phyloP scores from a whole-genome alignment of 208 protist species.

The Acanthamoeba culbertsoni region DNA sequence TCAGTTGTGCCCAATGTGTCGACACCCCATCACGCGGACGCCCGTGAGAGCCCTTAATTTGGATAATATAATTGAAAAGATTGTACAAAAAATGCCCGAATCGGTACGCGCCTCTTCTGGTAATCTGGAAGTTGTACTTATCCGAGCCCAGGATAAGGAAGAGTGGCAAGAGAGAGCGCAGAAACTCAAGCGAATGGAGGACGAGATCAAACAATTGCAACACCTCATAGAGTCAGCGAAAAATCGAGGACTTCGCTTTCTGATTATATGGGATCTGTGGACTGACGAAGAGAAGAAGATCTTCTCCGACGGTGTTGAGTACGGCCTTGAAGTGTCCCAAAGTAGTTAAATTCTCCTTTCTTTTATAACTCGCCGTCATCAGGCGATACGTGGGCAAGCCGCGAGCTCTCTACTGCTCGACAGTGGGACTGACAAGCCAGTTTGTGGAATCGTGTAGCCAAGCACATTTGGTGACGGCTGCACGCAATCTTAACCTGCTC shows the following conservation, averaged over 20 bases:
- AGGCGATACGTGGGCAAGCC: not conserved
- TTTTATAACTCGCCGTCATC: not conserved
- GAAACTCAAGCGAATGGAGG: not conserved
- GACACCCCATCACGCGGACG: not conserved
- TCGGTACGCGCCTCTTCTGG: not conserved
- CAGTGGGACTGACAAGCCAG: not conserved
- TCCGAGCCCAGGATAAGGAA: not conserved
- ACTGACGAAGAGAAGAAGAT: slow-evolving; percentile 4
- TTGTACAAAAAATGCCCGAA: slow-evolving; percentile 21
- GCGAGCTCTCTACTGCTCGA: not conserved
- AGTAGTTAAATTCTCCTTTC: not conserved
- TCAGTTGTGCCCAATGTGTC: slow-evolving; percentile 14
- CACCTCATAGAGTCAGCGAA: not conserved
- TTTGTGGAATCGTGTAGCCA: slow-evolving; percentile 4
- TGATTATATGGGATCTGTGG: not conserved
- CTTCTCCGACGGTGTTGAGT: slow-evolving; percentile 24
- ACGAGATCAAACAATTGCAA: not conserved
- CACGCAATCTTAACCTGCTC: not conserved
- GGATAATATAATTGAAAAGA: slow-evolving; percentile 31
- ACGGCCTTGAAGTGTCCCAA: not conserved
- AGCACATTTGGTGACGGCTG: not conserved
- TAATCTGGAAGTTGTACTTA: too few species aligned
- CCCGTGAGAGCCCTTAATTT: slow-evolving; percentile 10
- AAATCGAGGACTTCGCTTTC: not conserved
- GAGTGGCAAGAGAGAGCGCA: not conserved